phyloP scores from a whole-genome alignment of 2,329 filamentous ascomycete species.

The Mycocentrospora acerina region DNA sequence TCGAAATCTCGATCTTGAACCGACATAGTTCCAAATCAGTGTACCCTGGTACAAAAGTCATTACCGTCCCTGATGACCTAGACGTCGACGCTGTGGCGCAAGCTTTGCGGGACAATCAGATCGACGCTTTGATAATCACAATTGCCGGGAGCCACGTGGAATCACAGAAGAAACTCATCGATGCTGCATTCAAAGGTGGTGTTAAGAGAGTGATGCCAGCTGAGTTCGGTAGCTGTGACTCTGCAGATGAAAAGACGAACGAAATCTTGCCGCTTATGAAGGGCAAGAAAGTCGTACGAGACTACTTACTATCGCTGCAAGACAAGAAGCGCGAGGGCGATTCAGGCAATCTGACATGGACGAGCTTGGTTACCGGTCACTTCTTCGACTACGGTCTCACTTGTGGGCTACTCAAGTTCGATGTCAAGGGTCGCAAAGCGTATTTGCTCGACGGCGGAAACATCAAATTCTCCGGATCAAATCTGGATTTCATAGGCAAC shows the following conservation, averaged over 20 bases:
- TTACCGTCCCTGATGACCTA: constrained; percentile 43
- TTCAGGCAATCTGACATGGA: constrained; percentile 56
- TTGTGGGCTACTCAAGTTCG: constrained; percentile 54
- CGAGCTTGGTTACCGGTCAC: constrained; percentile 58
- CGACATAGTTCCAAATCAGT: constrained; percentile 38
- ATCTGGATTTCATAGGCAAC: constrained; percentile 54
- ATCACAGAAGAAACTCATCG: constrained; percentile 55
- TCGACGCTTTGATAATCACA: constrained; percentile 54
- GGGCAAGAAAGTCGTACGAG: constrained; percentile 48
- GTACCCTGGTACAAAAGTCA: constrained; percentile 47
- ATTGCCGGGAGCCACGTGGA: constrained; percentile 49
- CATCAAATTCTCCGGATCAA: constrained; percentile 56
- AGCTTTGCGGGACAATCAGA: constrained; percentile 48
- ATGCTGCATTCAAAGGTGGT: constrained; percentile 59
- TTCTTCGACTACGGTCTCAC: constrained; percentile 64
- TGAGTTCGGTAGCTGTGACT: constrained; percentile 57
- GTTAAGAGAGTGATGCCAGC: constrained; percentile 64
- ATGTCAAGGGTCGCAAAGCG: constrained; percentile 53
- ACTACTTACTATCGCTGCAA: constrained; percentile 52
- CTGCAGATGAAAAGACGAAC: constrained; percentile 42
- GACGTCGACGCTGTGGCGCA: constrained; percentile 33
- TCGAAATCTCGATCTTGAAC: constrained; percentile 38
- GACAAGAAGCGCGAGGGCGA: constrained; percentile 41
- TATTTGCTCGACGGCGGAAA: constrained; percentile 61
- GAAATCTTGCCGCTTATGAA: constrained; percentile 55